These are phyloP conservation scores for Cytidiella melzeri DNA, from an alignment of 768 basidiomycete species.

Conservation along the genomic window DNA sequence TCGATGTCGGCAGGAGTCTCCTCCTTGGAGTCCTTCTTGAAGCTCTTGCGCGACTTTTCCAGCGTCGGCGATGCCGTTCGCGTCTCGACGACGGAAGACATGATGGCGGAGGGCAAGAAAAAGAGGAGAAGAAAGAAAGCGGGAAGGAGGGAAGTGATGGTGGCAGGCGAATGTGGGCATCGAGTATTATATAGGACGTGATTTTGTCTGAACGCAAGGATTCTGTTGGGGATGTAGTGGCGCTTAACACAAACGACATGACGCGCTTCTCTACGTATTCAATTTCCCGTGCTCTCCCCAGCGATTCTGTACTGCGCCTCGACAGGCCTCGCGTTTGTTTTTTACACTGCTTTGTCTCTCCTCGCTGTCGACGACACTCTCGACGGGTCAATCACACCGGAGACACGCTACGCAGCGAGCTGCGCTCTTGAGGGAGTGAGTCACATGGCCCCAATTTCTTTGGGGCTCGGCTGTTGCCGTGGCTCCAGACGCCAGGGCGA, in stretches of 20 bases:
- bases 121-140: conserved; percentile 2
- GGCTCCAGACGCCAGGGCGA: neutral
- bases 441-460: neutral
- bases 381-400: too few species aligned
- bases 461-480: neutral
- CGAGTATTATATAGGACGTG: neutral
- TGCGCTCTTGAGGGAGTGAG: neutral
- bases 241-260: too few species aligned
- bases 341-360: too few species aligned
- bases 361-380: too few species aligned
- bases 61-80: conserved; percentile 19
- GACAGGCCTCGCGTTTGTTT: neutral
- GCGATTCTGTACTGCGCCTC: neutral
- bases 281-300: too few species aligned
- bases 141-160: neutral
- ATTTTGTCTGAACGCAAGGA: neutral
- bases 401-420: too few species aligned
- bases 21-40: conserved; percentile 9
- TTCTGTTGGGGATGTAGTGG: neutral
- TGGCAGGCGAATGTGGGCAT: neutral
- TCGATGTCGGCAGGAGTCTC: conserved; percentile 28
- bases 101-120: conserved; percentile 16
- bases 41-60: conserved; percentile 7
- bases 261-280: too few species aligned
- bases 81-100: conserved; percentile 26